Evolutionary conservation across 305 asterid genomes (phyloP), one percentile per base, ranked within the genome.

Genomic region (Petunia hybrid): DNA sequence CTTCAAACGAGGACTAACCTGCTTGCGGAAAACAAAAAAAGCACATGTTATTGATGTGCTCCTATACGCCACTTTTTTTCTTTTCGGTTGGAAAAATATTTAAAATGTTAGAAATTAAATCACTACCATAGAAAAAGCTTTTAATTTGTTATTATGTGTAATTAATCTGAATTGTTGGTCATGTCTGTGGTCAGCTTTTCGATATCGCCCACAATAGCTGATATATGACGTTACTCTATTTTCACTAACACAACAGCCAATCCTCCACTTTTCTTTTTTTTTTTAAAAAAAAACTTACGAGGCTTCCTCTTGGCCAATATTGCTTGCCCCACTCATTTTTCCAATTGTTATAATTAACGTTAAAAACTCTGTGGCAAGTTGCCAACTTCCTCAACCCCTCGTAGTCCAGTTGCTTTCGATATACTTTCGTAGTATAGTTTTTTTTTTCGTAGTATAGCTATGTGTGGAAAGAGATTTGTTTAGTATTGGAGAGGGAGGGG

Each of bases 261-360:
- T 36, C 55, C 3, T 41, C 38, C 74, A 67, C 55, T 67, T 68
- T 8, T 68, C 1, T n/a, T n/a, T 3, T 60, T 60, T 22, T 60
- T 6, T 8, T 60, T 35, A 2, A 35, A 62, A 9, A 8, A 51
- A 48, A 8, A 12, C 10, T 48, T 48, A 48, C 31, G 71, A 40
- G 51, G 51, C 73, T 35, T 67, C 74, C n/a, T 67, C 74, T n/a
- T 67, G 7, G 53, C 74, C 74, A 67, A 51, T 41, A 7, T 68
- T 42, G 0, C 53, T 67, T 68, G n/a, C 0, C 40, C 38, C 36
- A 1, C 63, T n/a, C 8, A 14, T 40, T 14, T 66, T 12, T 6
- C 51, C 12, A 13, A 9, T 40, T 66, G 73, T 64, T 38, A 14
- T 40, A 66, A 39, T 2, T 66, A 5, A 22, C 3, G 13, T 16